These are phyloP conservation scores for Barbarea vulgaris DNA, from an alignment of 345 rosid genomes.

Conservation along the genomic window DNA sequence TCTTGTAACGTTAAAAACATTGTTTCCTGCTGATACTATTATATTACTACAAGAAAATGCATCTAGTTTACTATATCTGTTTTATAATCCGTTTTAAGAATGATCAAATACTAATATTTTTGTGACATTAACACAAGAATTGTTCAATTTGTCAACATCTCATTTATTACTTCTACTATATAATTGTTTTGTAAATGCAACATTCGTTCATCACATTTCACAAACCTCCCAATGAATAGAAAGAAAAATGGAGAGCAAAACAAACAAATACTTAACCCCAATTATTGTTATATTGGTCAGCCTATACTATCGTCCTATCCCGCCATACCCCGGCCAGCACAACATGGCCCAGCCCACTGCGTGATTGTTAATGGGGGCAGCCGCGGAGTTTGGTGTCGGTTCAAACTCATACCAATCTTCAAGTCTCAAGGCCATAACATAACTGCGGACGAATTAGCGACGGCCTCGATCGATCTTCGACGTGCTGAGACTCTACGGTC, in stretches of 20 bases:
- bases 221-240: neutral
- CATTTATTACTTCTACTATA: neutral
- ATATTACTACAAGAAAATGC: neutral
- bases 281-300: conserved; percentile 14
- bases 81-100: conserved; percentile 15
- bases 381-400: conserved; percentile 36
- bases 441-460: conserved; percentile 13
- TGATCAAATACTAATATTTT: conserved; percentile 6
- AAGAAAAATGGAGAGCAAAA: conserved; percentile 17
- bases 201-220: conserved; percentile 21
- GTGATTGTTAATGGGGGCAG: conserved; percentile 32
- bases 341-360: conserved; percentile 12
- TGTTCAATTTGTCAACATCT: conserved; percentile 31
- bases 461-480: conserved; percentile 14
- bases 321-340: neutral
- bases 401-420: conserved; percentile 29
- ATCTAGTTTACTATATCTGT: conserved; percentile 8
- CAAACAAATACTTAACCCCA: conserved; percentile 9
- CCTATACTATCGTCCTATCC: neutral
- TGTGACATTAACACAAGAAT: conserved; percentile 23
- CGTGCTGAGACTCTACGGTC: conserved; percentile 24
- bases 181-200: conserved; percentile 5
- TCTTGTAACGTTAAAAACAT: neutral
- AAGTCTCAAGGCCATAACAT: conserved; percentile 33
- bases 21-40: neutral